Base-by-base conservation (phyloP, 805 yeast species). In the Candida awuae region DNA sequence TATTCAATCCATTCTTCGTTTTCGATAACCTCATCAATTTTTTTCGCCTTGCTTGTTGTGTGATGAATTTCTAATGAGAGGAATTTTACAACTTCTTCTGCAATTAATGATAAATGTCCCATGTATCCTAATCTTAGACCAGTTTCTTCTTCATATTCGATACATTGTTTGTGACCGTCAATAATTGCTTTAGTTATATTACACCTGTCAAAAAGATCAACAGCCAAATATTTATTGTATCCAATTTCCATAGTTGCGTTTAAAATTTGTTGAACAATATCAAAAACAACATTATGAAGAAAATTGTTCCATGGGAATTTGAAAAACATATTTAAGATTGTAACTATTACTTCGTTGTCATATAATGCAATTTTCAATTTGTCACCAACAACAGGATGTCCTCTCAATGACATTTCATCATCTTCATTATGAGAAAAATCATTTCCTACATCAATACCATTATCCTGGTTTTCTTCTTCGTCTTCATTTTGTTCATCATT, bases 291-390 rank as follows among this genome's bases (percentile, higher is more conserved):
- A 54, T 90, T 92, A 61, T 92, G 98, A 67, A 92, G 73, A 55
- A 92, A 92, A 56, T 92, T 92, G 59, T 92, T 92, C 97, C 97
- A 92, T 6, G 97, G 96, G 59, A 80, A 86, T 44, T 71, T 66
- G 59, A 88, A 79, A 54, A 92, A 85, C 70, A 83, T 75, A 19
- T 71, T 62, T 19, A 87, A 62, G n/a, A 88, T 78, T 17, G 75
- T 71, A 16, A 75, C 64, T 23, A 88, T 68, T 42, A 86, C 76
- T 26, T 72, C 70, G 57, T 76, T 77, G 54, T 92, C 96, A 43
- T 78, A 73, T 17, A 92, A 65, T 39, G 84, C 79, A 35, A 86
- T 83, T 59, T 92, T 92, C 54, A 88, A 75, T 47, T 68, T 71
- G 57, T 92, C 98, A 14, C 98, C 98, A 31, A 86, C 76, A 18